Evolutionary conservation across 768 basidiomycete genomes (phyloP), one percentile per base, ranked within the genome.

Genomic region (Tylopilus intermedius): DNA sequence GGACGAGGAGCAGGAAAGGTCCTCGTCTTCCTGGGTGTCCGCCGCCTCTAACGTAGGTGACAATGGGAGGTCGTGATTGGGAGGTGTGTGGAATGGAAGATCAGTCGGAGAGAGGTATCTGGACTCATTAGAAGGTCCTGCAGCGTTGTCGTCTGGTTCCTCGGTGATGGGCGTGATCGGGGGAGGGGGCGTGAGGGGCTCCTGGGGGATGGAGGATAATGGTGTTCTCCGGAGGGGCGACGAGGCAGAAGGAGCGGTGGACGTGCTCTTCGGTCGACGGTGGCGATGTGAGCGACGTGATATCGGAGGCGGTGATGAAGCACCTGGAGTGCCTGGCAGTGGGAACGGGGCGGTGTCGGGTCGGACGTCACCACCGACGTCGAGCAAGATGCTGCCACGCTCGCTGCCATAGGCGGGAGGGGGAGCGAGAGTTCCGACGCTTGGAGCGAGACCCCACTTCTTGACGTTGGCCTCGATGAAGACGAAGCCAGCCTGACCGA

Each of bases 391-490:
- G 65, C 92, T 95, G 8, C 95, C 96, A 10, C 94, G 80, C 68
- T 99, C 96, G 62, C 90, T 93, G 15, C 96, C 96, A 70, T 98
- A 98, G 0, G 96, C 94, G 5, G 96, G 96, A 27, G 96, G 96
- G 14, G 96, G 96, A 2, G 95, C 95, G 9, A 98, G 79, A 0
- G 96, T 98, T 44, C 96, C 96, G 13, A 94, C 87, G 67, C 94
- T 96, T 8, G 96, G 96, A 32, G 96, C 96, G 30, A 98, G 72
- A 15, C 96, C 96, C 96, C 96, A 99, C 68, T 97, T 98, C 79
- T 99, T 99, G 57, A 99, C 96, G 66, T 99, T 97, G 32, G 96
- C 96, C 72, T 99, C 96, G 63, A 99, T 97, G 62, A 96, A 98
- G 37, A 98, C 96, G 67, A 99, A 99, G 5, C 96, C 96, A 5